Percentiles rank a stretch among this genome's conserved stretches.
Conservation (phyloP, 768 basidiomycete species). For the Basidioascus undulatus region DNA sequence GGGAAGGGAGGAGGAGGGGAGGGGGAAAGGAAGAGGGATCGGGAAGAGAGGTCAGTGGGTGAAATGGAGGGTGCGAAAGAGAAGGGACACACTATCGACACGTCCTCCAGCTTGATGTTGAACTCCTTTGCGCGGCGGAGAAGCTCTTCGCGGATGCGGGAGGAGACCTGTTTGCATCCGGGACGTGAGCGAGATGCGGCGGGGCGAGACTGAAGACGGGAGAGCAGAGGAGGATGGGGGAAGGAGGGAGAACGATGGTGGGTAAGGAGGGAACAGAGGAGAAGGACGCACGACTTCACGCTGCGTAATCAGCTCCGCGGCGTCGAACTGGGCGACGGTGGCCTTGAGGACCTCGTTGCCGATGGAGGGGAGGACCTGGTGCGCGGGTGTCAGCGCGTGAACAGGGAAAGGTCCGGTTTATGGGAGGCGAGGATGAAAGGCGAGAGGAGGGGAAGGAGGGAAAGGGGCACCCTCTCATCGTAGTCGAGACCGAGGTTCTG, state of each 20-base stretch:
- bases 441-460: no score
- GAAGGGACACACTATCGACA: slow-evolving; percentile 42
- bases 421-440: no score
- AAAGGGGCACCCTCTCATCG: slow-evolving; percentile 91
- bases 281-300: slow-evolving; percentile 59
- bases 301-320: slow-evolving; percentile 86
- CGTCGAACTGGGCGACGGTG: slow-evolving; percentile 96
- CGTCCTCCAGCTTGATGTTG: slow-evolving; percentile 83
- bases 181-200: background rate
- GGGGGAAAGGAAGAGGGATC: slow-evolving; percentile 19
- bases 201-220: background rate
- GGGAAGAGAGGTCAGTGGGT: slow-evolving; percentile 30
- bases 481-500: slow-evolving; percentile 86
- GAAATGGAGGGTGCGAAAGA: slow-evolving; percentile 23
- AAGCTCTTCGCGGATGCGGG: slow-evolving; percentile 74
- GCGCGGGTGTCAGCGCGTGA: no score
- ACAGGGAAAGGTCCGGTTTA: no score
- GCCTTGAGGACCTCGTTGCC: slow-evolving; percentile 95
- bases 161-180: slow-evolving; percentile 37
- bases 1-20: slow-evolving; percentile 26
- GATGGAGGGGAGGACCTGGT: slow-evolving; percentile 87
- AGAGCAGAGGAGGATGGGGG: no score
- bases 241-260: no score
- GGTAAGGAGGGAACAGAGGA: background rate
- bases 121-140: slow-evolving; percentile 87